phyloP scores from a whole-genome alignment of 345 rosid genomes.

The Rhizophora mangle region DNA sequence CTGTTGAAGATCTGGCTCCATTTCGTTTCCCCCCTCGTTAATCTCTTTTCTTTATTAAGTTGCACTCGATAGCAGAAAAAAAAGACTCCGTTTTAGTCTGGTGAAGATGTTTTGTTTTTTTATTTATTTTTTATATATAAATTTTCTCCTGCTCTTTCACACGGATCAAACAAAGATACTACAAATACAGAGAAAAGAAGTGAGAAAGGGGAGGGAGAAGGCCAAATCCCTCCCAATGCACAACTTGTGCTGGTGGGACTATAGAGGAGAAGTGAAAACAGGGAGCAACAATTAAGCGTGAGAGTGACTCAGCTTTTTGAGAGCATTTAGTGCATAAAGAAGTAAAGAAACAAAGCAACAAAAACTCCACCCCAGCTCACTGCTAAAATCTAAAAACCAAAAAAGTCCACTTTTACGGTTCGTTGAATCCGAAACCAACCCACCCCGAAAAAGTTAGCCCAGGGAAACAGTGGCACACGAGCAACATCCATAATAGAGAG shows the following conservation, averaged over 20 bases:
- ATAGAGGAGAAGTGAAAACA: constrained; percentile 7
- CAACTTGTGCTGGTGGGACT: neutral
- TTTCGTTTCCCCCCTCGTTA: constrained; percentile 7
- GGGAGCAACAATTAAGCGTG: neutral
- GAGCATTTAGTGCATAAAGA: neutral
- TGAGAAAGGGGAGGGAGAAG: no score
- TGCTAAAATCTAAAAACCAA: no score
- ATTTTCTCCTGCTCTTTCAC: neutral
- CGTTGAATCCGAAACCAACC: no score
- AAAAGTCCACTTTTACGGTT: no score
- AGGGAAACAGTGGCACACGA: no score
- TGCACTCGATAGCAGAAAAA: neutral
- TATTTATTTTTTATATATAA: no score
- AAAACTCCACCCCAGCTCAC: neutral
- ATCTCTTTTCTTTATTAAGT: neutral
- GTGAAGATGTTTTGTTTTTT: neutral
- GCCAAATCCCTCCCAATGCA: no score
- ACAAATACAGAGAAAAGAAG: no score
- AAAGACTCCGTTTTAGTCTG: no score
- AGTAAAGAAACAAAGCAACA: neutral
- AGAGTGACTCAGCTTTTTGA: neutral
- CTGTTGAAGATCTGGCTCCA: constrained; percentile 65
- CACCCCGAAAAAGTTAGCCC: no score
- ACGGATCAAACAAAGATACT: constrained; percentile 9
- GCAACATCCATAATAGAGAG: no score